Evolutionary conservation across 768 basidiomycete genomes (phyloP).

Genomic region (Termitomyces eurrhizus): DNA sequence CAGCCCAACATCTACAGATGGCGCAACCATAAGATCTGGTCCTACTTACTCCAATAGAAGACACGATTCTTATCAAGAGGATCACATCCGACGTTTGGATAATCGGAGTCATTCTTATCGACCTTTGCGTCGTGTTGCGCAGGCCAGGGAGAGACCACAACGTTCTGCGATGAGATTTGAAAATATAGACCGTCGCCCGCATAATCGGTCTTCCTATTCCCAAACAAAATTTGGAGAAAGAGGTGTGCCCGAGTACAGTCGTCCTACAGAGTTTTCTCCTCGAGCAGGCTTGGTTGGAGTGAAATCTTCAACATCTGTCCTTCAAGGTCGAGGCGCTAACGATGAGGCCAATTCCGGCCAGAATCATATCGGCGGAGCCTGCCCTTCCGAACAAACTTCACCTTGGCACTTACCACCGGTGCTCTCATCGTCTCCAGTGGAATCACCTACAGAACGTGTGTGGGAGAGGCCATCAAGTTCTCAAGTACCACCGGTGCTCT

Average conservation of each 20-base stretch:
- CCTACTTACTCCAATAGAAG: not conserved
- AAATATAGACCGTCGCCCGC: not conserved
- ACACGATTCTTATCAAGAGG: not conserved
- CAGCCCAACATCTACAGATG: not conserved
- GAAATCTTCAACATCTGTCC: not conserved
- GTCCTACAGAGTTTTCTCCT: not conserved
- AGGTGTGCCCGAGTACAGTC: not conserved
- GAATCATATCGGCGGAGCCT: not conserved
- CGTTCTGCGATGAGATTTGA: not conserved
- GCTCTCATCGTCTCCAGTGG: no score
- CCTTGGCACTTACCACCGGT: not conserved
- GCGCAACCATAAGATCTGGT: not conserved
- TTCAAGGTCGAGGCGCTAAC: not conserved
- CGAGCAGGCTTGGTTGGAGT: not conserved
- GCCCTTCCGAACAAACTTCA: not conserved
- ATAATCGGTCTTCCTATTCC: not conserved
- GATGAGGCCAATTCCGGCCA: not conserved
- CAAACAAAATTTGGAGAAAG: not conserved
- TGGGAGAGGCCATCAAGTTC: not conserved
- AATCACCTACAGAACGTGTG: not conserved
- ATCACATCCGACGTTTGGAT: not conserved
- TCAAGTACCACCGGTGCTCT: not conserved
- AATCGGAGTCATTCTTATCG: not conserved
- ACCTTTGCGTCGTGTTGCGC: not conserved
- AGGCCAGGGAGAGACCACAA: not conserved